Conservation (phyloP, 441 rosid species). For the Bruguiera hainesii region DNA sequence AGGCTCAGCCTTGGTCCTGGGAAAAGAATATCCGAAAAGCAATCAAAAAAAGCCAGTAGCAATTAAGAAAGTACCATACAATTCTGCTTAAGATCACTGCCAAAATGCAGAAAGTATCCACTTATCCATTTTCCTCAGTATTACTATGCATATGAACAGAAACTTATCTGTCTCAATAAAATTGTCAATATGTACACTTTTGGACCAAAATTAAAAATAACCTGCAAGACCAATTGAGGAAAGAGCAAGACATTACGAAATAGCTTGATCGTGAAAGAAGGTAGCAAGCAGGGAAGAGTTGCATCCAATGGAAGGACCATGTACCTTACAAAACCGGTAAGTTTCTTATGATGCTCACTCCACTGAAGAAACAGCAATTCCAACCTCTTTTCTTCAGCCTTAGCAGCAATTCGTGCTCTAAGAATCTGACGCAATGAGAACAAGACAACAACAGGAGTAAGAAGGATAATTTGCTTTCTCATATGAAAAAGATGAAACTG, state of each 20-base stretch:
- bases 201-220: constrained; percentile 96
- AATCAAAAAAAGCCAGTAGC: constrained; percentile 20
- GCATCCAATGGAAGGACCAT: background rate
- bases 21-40: constrained; percentile 28
- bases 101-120: constrained; percentile 30
- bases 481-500: background rate
- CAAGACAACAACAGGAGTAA: background rate
- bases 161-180: constrained; percentile 85
- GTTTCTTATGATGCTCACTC: constrained; percentile 81
- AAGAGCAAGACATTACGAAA: constrained; percentile 15
- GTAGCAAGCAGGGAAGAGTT: background rate
- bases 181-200: constrained; percentile 96
- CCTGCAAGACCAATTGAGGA: constrained; percentile 49
- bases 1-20: constrained; percentile 91
- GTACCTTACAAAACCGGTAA: constrained; percentile 89
- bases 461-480: background rate
- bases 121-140: constrained; percentile 42
- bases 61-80: constrained; percentile 3
- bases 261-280: background rate
- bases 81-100: constrained; percentile 36
- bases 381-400: constrained; percentile 73
- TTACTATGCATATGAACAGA: constrained; percentile 62
- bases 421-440: constrained; percentile 46
- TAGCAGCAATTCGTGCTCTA: constrained; percentile 87
- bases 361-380: constrained; percentile 59